Evolutionary conservation across 2,329 filamentous ascomycete species (phyloP), one percentile per base, ranked within the genome.

Genomic region (Chlorencoelia australis): DNA sequence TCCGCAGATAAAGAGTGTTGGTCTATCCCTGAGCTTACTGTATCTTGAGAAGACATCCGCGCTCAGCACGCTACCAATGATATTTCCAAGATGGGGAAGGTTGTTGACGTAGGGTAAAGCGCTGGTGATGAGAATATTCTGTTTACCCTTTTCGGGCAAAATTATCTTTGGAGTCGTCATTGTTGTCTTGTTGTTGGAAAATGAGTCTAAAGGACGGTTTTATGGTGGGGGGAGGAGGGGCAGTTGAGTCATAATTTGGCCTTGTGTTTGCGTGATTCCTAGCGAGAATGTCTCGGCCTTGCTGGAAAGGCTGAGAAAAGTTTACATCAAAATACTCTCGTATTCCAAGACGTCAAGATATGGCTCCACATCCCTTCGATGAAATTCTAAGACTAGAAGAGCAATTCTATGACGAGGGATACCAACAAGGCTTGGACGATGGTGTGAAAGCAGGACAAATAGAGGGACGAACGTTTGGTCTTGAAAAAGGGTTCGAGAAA

Each of bases 401-500:
- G 37, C 58, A 65, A 42, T 94, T 89, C 65, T 94, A 95, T 65
- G 66, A 73, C 29, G 76, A 89, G 59, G 91, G 91, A 41, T 89
- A 87, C 64, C 59, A 68, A 5, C 71, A 85, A 37, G 91, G 91
- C 28, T 59, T 75, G 31, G 63, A 69, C 26, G 89, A 94, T 60
- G 91, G 91, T 41, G 66, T 75, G 26, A 70, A 71, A 41, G 80
- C 84, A 20, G 91, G 91, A 25, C 78, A 79, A 40, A 76, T 85
- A 46, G 91, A 98, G 68, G 91, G 91, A 42, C 82, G 87, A 34
- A 75, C 86, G 14, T 86, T 96, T 55, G 91, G 89, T 1, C 74
- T 96, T 27, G 82, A 93, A 57, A 91, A 88, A 46, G 89, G 88
- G 0, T 96, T 91, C 51, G 85, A 94, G 51, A 96, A 94, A 62